phyloP scores from a whole-genome alignment of 306 rosid species.

The Vigna trinervia region DNA sequence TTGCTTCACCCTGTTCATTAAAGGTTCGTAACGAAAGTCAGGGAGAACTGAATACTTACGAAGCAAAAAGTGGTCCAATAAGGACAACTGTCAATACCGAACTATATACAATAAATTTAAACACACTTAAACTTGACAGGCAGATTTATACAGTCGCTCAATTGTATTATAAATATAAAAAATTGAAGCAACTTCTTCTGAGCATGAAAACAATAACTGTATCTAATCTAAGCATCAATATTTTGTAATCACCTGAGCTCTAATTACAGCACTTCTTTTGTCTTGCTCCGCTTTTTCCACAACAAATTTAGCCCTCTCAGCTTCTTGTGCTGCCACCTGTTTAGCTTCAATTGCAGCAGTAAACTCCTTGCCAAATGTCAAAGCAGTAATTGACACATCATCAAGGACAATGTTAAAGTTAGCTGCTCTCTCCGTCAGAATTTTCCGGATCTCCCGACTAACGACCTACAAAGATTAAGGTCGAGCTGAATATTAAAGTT shows the following conservation, averaged over 20 bases:
- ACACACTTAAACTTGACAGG: constrained; percentile 16
- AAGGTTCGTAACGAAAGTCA: not conserved
- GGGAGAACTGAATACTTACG: not conserved
- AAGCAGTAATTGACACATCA: constrained; percentile 80
- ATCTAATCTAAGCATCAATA: constrained; percentile 1
- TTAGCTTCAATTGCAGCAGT: constrained; percentile 94
- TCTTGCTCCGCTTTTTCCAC: constrained; percentile 96
- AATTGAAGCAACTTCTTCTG: constrained; percentile 27
- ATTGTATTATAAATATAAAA: not conserved
- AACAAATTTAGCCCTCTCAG: constrained; percentile 91
- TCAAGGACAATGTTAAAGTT: constrained; percentile 87
- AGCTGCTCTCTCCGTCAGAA: constrained; percentile 82
- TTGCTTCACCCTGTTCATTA: constrained; percentile 78
- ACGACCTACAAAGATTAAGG: constrained; percentile 64
- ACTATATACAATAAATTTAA: constrained; percentile 8
- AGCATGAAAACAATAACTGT: not conserved
- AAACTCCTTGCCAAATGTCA: constrained; percentile 90
- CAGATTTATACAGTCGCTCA: not conserved
- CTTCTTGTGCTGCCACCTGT: constrained; percentile 97
- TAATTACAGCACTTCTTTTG: constrained; percentile 81
- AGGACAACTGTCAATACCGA: constrained; percentile 15
- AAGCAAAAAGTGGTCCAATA: not conserved
- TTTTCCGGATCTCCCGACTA: constrained; percentile 83
- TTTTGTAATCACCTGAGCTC: constrained; percentile 76
- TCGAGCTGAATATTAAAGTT: not conserved